Conservation (phyloP, 2,329 filamentous ascomycete species). For the Curvularia sp. region DNA sequence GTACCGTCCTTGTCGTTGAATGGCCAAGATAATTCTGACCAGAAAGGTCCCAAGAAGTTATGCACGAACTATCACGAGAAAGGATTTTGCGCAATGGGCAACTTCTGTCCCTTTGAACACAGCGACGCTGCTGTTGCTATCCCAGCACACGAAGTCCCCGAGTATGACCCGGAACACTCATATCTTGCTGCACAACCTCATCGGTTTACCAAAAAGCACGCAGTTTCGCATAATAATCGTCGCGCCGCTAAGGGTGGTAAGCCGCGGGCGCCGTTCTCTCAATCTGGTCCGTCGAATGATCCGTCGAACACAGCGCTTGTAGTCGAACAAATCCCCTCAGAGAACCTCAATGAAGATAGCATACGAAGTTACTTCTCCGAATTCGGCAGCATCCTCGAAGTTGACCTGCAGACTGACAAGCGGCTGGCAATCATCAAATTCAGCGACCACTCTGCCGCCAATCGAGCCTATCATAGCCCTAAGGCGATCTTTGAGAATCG, state of each 20-base stretch:
- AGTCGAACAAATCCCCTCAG: slow-evolving; percentile 78
- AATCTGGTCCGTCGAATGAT: slow-evolving; percentile 69
- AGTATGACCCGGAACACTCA: slow-evolving; percentile 67
- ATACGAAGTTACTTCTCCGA: slow-evolving; percentile 74
- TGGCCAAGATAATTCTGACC: slow-evolving; percentile 43
- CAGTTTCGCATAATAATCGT: slow-evolving; percentile 29
- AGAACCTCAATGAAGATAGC: slow-evolving; percentile 69
- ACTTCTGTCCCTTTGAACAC: slow-evolving; percentile 74
- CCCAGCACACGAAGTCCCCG: slow-evolving; percentile 41
- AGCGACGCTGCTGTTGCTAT: slow-evolving; percentile 51
- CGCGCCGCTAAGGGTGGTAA: slow-evolving; percentile 31
- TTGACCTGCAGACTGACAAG: slow-evolving; percentile 72
- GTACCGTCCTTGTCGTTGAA: slow-evolving; percentile 46
- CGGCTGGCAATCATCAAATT: slow-evolving; percentile 74
- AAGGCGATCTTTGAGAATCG: slow-evolving; percentile 85
- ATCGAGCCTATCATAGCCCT: slow-evolving; percentile 75
- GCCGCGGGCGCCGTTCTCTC: slow-evolving; percentile 65
- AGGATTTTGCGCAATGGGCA: slow-evolving; percentile 73
- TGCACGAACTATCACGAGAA: slow-evolving; percentile 77
- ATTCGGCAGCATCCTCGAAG: slow-evolving; percentile 70
- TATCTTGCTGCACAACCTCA: slow-evolving; percentile 40
- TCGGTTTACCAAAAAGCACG: slow-evolving; percentile 6
- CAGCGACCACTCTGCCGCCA: slow-evolving; percentile 69
- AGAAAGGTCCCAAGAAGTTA: slow-evolving; percentile 52
- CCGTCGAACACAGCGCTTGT: slow-evolving; percentile 72